These are phyloP conservation scores for Fusarium sp. DNA, from an alignment of 2,329 filamentous ascomycete genomes.

Conservation along the genomic window DNA sequence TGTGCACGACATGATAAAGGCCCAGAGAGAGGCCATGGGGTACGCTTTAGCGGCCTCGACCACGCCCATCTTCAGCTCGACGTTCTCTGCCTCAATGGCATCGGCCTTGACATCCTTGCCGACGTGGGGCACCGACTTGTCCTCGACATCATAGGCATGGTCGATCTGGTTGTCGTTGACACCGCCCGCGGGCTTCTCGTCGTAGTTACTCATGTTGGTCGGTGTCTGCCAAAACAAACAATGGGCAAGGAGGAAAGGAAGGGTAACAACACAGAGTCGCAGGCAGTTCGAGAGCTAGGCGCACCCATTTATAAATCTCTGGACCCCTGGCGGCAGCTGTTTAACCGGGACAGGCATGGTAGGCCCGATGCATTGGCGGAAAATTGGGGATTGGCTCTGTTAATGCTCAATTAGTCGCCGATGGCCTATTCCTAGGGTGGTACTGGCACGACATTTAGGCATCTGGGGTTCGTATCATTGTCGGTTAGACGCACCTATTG, in stretches of 20 bases:
- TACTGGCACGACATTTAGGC: slow-evolving; percentile 36
- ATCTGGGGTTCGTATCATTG: slow-evolving; percentile 38
- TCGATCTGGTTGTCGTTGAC: slow-evolving; percentile 31
- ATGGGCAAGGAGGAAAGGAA: slow-evolving; percentile 15
- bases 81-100: slow-evolving; percentile 56
- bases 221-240: slow-evolving; percentile 22
- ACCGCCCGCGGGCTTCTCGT: slow-evolving; percentile 23
- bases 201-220: slow-evolving; percentile 37
- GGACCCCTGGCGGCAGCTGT: neutral
- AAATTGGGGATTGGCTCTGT: slow-evolving; percentile 4
- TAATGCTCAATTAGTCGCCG: slow-evolving; percentile 13
- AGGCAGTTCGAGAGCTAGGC: slow-evolving; percentile 16
- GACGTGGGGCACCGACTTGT: slow-evolving; percentile 28
- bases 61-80: slow-evolving; percentile 59
- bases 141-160: slow-evolving; percentile 39
- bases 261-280: neutral
- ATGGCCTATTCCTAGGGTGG: slow-evolving; percentile 21
- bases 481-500: slow-evolving; percentile 40
- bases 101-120: slow-evolving; percentile 36
- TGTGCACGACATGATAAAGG: slow-evolving; percentile 65
- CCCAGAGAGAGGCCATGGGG: slow-evolving; percentile 64
- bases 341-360: neutral
- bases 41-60: slow-evolving; percentile 58
- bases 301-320: slow-evolving; percentile 11
- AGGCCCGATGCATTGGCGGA: slow-evolving; percentile 11